Evolutionary conservation across 2,329 filamentous ascomycete species (phyloP), one percentile per base, ranked within the genome.

Genomic region (Alternaria arbusti): DNA sequence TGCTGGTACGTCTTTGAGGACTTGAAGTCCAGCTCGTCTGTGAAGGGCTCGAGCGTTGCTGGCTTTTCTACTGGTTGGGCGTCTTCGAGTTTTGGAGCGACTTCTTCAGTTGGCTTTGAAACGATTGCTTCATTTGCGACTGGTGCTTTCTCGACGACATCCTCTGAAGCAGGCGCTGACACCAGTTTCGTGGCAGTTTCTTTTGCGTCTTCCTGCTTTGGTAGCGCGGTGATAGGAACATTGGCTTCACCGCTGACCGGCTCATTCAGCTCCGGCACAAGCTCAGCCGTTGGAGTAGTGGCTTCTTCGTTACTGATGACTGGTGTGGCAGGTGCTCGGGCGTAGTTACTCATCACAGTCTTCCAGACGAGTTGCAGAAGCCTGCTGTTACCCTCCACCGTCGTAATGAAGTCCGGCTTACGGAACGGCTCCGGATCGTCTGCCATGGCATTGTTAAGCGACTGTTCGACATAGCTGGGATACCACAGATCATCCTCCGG

Each of bases 341-440:
- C 52, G 32, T 65, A 72, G 12, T 65, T 70, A 12, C 69, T 71
- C 57, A 75, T 70, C 11, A 78, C 70, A 3, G 74, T 73, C 30
- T 67, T 70, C 73, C 75, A 74, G 1, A 76, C 70, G 5, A 77
- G 68, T 9, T 73, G 69, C 0, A 74, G 61, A n/a, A 74, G 68
- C 44, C 60, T 70, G 6, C 68, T 70, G 17, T 76, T 71, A 0
- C 72, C 74, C 22, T 72, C 70, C 11, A 78, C 64, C 25, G 68
- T 66, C 13, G 73, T 70, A 23, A 72, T 70, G 36, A 77, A 75
- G 3, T 68, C 70, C 1, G 70, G 64, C 23, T 59, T 65, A 17
- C 57, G 57, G 40, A 77, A 77, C 1, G 74, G 70, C 9, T 65
- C 70, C 0, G 70, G 67, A 43, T 78, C 69, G 5, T 69, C 26